These are phyloP conservation scores for Daldinia concentrica DNA, from an alignment of 495 filamentous ascomycete species.

Conservation along the genomic window DNA sequence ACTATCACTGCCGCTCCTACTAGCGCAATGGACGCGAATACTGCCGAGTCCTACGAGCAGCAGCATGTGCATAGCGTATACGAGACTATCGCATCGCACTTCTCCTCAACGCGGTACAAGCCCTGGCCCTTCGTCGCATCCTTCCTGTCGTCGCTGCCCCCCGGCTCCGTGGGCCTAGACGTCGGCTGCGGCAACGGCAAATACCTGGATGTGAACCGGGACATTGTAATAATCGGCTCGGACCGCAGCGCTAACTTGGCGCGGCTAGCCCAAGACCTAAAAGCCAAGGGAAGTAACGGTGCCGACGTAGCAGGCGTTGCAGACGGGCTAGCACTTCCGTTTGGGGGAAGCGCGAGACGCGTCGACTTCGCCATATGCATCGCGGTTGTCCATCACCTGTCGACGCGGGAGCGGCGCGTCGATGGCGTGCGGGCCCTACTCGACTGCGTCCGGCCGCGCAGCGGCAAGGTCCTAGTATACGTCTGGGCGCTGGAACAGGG, in stretches of 20 bases:
- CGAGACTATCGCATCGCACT: slow-evolving; percentile 92
- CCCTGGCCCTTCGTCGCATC: slow-evolving; percentile 92
- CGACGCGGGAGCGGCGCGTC: slow-evolving; percentile 77
- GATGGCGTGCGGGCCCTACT: slow-evolving; percentile 78
- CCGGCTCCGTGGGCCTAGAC: slow-evolving; percentile 87
- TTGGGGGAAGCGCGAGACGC: slow-evolving; percentile 61
- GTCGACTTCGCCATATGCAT: slow-evolving; percentile 97
- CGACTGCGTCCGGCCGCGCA: slow-evolving; percentile 63
- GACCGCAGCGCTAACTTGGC: slow-evolving; percentile 85
- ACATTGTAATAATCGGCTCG: slow-evolving; percentile 84
- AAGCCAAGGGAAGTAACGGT: slow-evolving; percentile 52
- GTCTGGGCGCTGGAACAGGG: slow-evolving; percentile 99
- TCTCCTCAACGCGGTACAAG: slow-evolving; percentile 95
- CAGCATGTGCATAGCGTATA: slow-evolving; percentile 92
- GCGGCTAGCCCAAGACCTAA: slow-evolving; percentile 73
- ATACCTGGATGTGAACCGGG: slow-evolving; percentile 81
- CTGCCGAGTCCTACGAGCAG: slow-evolving; percentile 73
- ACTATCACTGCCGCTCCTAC: neutral
- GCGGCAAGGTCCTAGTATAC: slow-evolving; percentile 80
- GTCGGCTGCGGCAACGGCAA: slow-evolving; percentile 97
- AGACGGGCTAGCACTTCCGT: slow-evolving; percentile 74
- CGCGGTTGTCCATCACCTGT: slow-evolving; percentile 94
- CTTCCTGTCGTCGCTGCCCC: slow-evolving; percentile 73
- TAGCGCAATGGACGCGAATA: slow-evolving; percentile 4
- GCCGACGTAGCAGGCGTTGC: slow-evolving; percentile 65